phyloP scores from a whole-genome alignment of 2,329 filamentous ascomycete genomes.

The Phymatotrichopsis omnivora region DNA sequence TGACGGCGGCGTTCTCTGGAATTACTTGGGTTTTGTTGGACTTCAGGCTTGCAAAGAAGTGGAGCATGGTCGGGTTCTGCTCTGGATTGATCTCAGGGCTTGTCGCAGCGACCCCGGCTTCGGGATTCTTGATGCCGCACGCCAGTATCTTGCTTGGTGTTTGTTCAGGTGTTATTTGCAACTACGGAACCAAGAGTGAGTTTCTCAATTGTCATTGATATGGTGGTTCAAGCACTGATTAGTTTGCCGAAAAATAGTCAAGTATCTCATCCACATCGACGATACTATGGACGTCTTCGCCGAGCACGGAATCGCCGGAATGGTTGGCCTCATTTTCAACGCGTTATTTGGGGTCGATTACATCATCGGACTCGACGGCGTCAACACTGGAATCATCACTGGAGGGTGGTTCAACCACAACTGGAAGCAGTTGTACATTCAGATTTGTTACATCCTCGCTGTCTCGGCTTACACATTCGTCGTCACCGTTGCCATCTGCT shows the following conservation, averaged over 20 bases:
- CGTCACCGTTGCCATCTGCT: conserved; percentile 63
- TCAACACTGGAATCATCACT: conserved; percentile 53
- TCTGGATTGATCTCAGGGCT: conserved; percentile 61
- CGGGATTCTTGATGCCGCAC: conserved; percentile 58
- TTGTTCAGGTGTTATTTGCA: conserved; percentile 54
- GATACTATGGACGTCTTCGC: conserved; percentile 64
- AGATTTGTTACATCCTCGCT: conserved; percentile 65
- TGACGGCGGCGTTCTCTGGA: conserved; percentile 83
- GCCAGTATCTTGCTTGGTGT: conserved; percentile 57
- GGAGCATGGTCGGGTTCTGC: conserved; percentile 71
- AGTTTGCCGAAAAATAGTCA: conserved; percentile 25
- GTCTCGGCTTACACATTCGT: conserved; percentile 58
- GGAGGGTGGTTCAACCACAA: conserved; percentile 70
- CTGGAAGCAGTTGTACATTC: conserved; percentile 65
- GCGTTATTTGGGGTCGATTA: conserved; percentile 59
- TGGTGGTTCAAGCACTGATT: no score
- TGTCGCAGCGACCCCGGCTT: conserved; percentile 59
- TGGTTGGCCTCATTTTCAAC: conserved; percentile 63
- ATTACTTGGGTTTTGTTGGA: conserved; percentile 94
- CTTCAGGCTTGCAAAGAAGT: conserved; percentile 87
- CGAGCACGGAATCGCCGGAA: conserved; percentile 59
- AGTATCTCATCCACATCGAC: conserved; percentile 51
- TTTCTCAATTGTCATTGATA: background rate
- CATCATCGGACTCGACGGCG: conserved; percentile 64
- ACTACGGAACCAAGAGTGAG: conserved; percentile 52